Percentiles rank a stretch among this genome's conserved stretches.
Conservation (phyloP, 352 stramenopile genomes). For the Phytopythium ostracodes region DNA sequence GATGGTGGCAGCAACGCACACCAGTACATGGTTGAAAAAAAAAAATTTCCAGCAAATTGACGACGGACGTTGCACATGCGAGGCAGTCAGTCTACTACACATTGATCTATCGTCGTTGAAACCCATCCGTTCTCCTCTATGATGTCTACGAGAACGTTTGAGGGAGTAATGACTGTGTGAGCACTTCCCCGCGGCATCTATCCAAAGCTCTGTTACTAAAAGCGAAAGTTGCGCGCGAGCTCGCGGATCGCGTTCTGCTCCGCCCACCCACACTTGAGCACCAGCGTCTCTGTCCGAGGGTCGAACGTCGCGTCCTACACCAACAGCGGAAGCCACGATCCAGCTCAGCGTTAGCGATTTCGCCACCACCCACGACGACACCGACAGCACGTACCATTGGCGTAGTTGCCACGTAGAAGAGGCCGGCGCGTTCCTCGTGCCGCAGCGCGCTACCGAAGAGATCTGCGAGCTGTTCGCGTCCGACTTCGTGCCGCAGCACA, state of each 20-base stretch:
- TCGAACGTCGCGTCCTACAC: conserved; percentile 62
- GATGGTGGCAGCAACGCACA: too few relatives aligned
- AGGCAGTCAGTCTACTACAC: too few relatives aligned
- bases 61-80: too few relatives aligned
- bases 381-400: conserved; percentile 49
- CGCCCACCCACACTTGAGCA: conserved; percentile 45
- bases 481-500: conserved; percentile 32
- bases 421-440: conserved; percentile 66
- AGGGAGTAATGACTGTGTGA: too few relatives aligned
- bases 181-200: too few relatives aligned
- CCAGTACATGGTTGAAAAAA: background rate
- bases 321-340: background rate
- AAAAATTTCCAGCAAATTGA: background rate
- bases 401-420: conserved; percentile 51
- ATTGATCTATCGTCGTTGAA: too few relatives aligned
- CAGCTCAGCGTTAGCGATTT: background rate
- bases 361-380: background rate
- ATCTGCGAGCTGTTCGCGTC: conserved; percentile 48
- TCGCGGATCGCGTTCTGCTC: conserved; percentile 65
- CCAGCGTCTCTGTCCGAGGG: conserved; percentile 46
- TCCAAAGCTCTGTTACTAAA: conserved; percentile 15
- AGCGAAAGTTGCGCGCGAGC: conserved; percentile 66
- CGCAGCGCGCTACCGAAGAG: conserved; percentile 62
- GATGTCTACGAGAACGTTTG: background rate
- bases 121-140: background rate